phyloP scores from a whole-genome alignment of 2,329 filamentous ascomycete genomes.

The Xylaria sp. region DNA sequence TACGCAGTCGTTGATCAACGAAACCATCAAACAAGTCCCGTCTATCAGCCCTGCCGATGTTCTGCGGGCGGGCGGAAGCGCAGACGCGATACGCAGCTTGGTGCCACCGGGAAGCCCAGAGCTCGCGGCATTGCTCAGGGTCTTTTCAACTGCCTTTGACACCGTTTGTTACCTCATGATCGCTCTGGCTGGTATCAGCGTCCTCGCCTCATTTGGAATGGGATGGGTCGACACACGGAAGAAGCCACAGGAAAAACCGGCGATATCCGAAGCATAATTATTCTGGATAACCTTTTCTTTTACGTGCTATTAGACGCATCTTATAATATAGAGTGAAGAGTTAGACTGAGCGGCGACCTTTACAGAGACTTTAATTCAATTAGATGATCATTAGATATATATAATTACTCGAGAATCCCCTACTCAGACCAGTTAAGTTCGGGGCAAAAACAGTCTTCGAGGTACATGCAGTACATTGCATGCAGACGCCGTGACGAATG shows the following conservation, averaged over 20 bases:
- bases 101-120: slow-evolving; percentile 44
- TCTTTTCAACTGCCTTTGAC: slow-evolving; percentile 44
- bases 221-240: slow-evolving; percentile 46
- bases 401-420: background rate
- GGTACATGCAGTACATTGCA: no score
- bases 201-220: slow-evolving; percentile 45
- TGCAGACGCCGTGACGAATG: no score
- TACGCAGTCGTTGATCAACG: slow-evolving; percentile 41
- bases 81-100: slow-evolving; percentile 45
- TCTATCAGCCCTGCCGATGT: slow-evolving; percentile 42
- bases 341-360: background rate
- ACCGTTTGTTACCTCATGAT: slow-evolving; percentile 46
- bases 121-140: slow-evolving; percentile 42
- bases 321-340: background rate
- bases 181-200: slow-evolving; percentile 40
- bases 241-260: slow-evolving; percentile 28
- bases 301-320: background rate
- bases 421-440: background rate
- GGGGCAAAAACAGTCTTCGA: no score
- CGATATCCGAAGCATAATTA: slow-evolving; percentile 15
- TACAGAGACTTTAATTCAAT: background rate
- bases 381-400: background rate
- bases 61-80: slow-evolving; percentile 46
- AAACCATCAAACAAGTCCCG: slow-evolving; percentile 41
- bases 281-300: background rate